phyloP scores from a whole-genome alignment of 768 basidiomycete species.

The Suillus hirtellus region DNA sequence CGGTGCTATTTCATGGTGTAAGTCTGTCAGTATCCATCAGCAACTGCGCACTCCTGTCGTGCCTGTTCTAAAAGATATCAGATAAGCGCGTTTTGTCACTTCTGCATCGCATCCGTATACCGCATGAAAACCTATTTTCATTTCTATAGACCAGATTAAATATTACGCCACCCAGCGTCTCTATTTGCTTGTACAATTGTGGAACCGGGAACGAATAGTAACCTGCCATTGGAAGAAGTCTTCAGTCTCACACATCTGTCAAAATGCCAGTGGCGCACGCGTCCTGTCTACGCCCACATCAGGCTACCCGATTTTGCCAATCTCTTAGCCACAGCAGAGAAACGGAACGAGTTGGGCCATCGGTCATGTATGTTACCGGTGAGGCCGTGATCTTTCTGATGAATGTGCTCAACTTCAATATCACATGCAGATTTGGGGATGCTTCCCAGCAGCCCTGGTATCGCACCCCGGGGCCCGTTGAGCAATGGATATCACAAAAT shows the following conservation, averaged over 20 bases:
- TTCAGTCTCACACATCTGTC: constrained; percentile 3
- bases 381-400: neutral
- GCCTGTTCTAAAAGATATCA: neutral
- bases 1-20: too few species aligned
- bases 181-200: neutral
- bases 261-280: neutral
- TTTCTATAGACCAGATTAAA: neutral
- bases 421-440: neutral
- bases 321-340: neutral
- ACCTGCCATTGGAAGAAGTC: neutral
- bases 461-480: too few species aligned
- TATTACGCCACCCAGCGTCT: neutral
- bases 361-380: neutral
- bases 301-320: neutral
- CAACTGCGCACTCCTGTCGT: neutral
- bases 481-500: neutral
- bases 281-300: neutral
- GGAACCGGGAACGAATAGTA: neutral
- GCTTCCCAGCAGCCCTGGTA: neutral
- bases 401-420: neutral
- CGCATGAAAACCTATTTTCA: neutral
- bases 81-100: neutral
- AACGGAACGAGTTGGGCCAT: neutral
- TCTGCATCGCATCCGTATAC: neutral
- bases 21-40: neutral